These are phyloP conservation scores for Tremellales sp. DNA, from an alignment of 1,284 basidiomycete species.

Conservation along the genomic window DNA sequence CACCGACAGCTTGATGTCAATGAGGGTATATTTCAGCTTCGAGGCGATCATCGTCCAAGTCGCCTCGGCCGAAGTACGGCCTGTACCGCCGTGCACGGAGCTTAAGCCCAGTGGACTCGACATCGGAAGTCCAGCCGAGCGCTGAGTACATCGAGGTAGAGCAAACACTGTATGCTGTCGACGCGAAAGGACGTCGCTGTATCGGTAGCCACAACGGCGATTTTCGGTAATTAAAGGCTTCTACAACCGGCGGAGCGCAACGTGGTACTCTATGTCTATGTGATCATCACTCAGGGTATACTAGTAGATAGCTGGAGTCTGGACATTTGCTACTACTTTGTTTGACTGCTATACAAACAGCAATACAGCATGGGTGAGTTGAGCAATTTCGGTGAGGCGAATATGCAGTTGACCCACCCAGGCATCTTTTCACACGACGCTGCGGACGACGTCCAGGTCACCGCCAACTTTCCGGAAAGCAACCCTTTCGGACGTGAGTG, in stretches of 20 bases:
- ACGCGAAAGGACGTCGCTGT: too few species aligned
- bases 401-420: slow-evolving; percentile 3
- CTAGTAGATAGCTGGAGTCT: not conserved
- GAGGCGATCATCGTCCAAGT: too few species aligned
- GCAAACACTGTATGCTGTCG: too few species aligned
- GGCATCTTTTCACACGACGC: slow-evolving; percentile 32
- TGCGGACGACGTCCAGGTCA: slow-evolving; percentile 55
- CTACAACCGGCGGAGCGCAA: not conserved
- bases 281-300: not conserved
- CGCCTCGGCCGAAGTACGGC: too few species aligned
- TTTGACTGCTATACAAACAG: not conserved
- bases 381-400: not conserved
- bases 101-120: too few species aligned
- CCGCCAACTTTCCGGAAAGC: slow-evolving; percentile 66
- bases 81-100: too few species aligned
- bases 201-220: too few species aligned
- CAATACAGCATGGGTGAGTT: not conserved
- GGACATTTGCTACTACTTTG: not conserved
- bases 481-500: slow-evolving; percentile 78
- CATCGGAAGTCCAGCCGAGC: too few species aligned
- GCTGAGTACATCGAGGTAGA: too few species aligned
- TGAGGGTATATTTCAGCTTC: too few species aligned
- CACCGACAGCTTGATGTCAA: too few species aligned
- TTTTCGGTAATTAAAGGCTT: too few species aligned
- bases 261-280: not conserved